Evolutionary conservation across 495 filamentous ascomycete genomes (phyloP).

Genomic region (Penicillium chermesinum): DNA sequence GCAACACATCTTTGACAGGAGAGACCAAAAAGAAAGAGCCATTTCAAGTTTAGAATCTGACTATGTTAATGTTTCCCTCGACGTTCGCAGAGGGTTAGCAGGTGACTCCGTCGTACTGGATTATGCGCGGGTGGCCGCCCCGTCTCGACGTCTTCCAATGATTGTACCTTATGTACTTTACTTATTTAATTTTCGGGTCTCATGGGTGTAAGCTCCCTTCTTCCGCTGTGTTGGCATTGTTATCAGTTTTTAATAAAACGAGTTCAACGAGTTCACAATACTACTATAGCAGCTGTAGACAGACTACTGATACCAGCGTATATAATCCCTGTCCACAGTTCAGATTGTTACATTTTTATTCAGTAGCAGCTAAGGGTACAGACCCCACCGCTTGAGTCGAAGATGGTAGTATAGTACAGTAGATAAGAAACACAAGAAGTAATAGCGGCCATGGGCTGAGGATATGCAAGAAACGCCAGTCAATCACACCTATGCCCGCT

Average conservation of each 20-base stretch:
- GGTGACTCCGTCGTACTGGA: neutral
- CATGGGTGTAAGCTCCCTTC: neutral
- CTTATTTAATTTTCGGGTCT: conserved; percentile 3
- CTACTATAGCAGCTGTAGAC: no score
- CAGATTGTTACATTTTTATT: neutral
- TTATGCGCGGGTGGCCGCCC: neutral
- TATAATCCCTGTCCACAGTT: no score
- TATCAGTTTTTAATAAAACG: conserved; percentile 17
- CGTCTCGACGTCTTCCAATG: conserved; percentile 7
- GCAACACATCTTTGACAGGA: neutral
- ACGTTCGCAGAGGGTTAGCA: neutral
- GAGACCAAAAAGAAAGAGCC: neutral
- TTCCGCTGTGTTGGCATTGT: conserved; percentile 7
- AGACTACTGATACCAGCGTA: neutral
- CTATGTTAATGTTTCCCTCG: conserved; percentile 13
- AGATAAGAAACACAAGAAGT: conserved; percentile 10
- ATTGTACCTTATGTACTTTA: conserved; percentile 24
- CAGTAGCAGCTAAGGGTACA: neutral
- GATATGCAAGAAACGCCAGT: conserved; percentile 20
- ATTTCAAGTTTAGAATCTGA: neutral
- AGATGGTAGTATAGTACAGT: conserved; percentile 22
- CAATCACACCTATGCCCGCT: conserved; percentile 17
- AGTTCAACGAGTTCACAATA: conserved; percentile 8
- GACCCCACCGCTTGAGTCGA: neutral
- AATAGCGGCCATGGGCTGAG: conserved; percentile 10